phyloP scores from a whole-genome alignment of 805 yeast species.

The Lachancea cidri region DNA sequence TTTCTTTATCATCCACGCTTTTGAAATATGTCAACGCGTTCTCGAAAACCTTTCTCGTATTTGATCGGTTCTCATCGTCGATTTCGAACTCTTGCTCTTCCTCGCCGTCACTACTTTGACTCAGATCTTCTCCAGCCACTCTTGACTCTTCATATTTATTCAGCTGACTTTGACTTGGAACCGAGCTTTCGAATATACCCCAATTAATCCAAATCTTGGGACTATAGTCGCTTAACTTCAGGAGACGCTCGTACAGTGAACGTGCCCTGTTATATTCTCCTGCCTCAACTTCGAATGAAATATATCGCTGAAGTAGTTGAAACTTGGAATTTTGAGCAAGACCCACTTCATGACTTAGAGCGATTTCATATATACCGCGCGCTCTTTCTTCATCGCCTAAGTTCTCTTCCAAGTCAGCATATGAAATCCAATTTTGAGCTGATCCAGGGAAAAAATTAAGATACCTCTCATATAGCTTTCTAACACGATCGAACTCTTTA shows the following conservation, averaged over 20 bases:
- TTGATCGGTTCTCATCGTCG: conserved; percentile 44
- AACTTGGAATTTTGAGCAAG: conserved; percentile 12
- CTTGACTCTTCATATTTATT: conserved; percentile 24
- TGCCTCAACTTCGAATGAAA: conserved; percentile 59
- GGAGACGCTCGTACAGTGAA: conserved; percentile 38
- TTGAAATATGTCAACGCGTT: conserved; percentile 46
- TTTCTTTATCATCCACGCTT: conserved; percentile 32
- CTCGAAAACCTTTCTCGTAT: conserved; percentile 53
- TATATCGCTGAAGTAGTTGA: conserved; percentile 37
- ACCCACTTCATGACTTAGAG: conserved; percentile 26
- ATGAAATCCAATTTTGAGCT: conserved; percentile 49
- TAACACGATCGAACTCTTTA: conserved; percentile 75
- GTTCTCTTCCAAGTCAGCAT: conserved; percentile 61
- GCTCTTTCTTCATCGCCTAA: conserved; percentile 67
- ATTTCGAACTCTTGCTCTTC: conserved; percentile 48
- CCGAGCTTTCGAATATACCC: conserved; percentile 67
- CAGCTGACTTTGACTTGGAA: conserved; percentile 45
- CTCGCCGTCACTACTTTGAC: conserved; percentile 38
- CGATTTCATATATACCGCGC: conserved; percentile 56
- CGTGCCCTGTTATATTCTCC: conserved; percentile 55
- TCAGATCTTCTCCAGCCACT: not conserved
- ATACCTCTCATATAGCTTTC: conserved; percentile 65
- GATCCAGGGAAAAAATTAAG: conserved; percentile 26
- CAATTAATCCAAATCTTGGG: conserved; percentile 53
- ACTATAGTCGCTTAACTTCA: conserved; percentile 31